phyloP scores from a whole-genome alignment of 2,329 filamentous ascomycete genomes.

The Penicillium sp. region DNA sequence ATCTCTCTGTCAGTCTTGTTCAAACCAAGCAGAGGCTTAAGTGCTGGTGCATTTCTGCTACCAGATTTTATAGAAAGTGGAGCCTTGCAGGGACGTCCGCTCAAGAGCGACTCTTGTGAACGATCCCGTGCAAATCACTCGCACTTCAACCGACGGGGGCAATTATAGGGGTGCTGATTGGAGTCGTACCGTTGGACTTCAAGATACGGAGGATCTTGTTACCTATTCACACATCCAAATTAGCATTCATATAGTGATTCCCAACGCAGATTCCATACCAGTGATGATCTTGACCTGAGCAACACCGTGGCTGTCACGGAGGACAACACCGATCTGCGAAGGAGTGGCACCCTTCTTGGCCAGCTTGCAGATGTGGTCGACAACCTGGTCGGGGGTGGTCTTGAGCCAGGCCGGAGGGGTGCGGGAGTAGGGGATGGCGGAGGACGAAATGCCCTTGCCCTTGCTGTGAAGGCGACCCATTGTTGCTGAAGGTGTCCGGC shows the following conservation, averaged over 20 bases:
- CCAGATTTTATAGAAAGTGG: constrained; percentile 17
- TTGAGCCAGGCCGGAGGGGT: constrained; percentile 91
- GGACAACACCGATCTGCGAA: constrained; percentile 97
- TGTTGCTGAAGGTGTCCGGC: constrained; percentile 28
- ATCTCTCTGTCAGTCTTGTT: constrained; percentile 84
- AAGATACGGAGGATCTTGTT: constrained; percentile 99
- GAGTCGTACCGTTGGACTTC: constrained; percentile 82
- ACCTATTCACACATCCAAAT: constrained; percentile 52
- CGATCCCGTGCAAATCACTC: constrained; percentile 11
- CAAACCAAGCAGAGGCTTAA: constrained; percentile 80
- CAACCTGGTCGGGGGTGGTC: constrained; percentile 96
- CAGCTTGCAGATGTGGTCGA: constrained; percentile 98
- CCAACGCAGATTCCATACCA: constrained; percentile 54
- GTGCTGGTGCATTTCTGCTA: constrained; percentile 31
- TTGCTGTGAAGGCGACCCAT: constrained; percentile 91
- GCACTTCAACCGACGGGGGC: constrained; percentile 23
- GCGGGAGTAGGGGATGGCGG: constrained; percentile 95
- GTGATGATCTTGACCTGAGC: constrained; percentile 97
- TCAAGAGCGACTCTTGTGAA: no score
- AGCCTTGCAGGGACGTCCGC: constrained; percentile 6
- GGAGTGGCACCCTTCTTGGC: constrained; percentile 98
- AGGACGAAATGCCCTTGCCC: constrained; percentile 97
- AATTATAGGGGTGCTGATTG: constrained; percentile 19
- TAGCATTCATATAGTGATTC: constrained; percentile 35
- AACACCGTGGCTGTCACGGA: constrained; percentile 96